Base-by-base conservation (phyloP, 768 basidiomycete species). In the Trametes cubensis region DNA sequence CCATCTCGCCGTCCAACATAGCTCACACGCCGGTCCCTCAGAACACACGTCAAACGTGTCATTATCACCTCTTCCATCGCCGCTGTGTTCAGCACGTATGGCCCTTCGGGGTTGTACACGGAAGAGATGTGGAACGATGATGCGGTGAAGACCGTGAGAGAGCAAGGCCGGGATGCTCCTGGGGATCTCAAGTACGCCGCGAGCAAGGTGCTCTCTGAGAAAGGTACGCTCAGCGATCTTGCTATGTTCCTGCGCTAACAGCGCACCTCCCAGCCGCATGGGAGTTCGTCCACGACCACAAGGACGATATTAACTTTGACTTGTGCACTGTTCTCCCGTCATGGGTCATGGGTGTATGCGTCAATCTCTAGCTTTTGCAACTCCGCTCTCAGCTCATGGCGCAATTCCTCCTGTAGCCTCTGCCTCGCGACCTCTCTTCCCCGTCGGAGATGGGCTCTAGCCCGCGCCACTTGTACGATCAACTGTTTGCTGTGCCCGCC, bases 71-170 rank as follows among this genome's bases (percentile, higher is more conserved):
- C 84, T 0, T 88, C 87, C 1, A 72, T 74, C 46, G 85, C 83
- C 10, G 73, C 83, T 2, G 66, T 85, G 28, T 57, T 72, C 0
- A 66, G 21, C n/a, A 64, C 66, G 0, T 69, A 77, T 2, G 57
- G 59, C 21, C 58, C 46, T 14, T 23, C 46, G 6, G 46, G 61
- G 14, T 72, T 74, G 1, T 82, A 80, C 64, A 76, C 72, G 21
- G 85, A 88, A 67, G 65, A 67, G 15, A 78, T 90, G 67, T 90
- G 89, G 90, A 87, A 88, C 63, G 70, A 82, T 14, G 73, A 74
- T 55, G 74, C 81, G 1, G 68, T 83, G 15, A 69, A 75, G 49
- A 73, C 75, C 10, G 77, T 83, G n/a, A 75, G 81, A 58, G 75
- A 82, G 61, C 74, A 83, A 46, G 87, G 86, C 0, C 70, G 73